Percentiles rank a stretch among this genome's conserved stretches.
These are phyloP conservation scores for Sphaceloma murrayae DNA, from an alignment of 2,329 filamentous ascomycete species.

Conservation along the genomic window DNA sequence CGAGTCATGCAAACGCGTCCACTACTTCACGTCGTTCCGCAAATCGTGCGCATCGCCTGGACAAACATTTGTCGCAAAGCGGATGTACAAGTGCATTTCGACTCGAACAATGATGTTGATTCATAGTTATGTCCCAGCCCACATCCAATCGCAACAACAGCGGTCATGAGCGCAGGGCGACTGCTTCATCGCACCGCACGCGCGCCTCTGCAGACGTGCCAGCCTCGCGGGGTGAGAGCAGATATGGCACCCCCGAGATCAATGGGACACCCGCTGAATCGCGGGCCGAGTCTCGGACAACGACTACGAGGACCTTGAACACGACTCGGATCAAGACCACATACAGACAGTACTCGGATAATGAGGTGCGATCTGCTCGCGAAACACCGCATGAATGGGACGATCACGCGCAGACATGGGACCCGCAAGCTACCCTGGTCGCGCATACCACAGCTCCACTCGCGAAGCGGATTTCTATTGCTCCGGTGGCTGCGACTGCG, in stretches of 20 bases:
- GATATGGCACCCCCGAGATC: conserved; percentile 13
- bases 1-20: conserved; percentile 13
- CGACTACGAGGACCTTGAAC: conserved; percentile 8
- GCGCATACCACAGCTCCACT: conserved; percentile 62
- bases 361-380: not conserved
- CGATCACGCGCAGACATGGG: conserved; percentile 46
- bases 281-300: conserved; percentile 4
- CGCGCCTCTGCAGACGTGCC: conserved; percentile 13
- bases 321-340: conserved; percentile 13
- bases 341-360: conserved; percentile 12
- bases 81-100: not conserved
- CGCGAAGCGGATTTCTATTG: conserved; percentile 55
- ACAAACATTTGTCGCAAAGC: not conserved
- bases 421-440: conserved; percentile 66
- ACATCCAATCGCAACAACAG: conserved; percentile 5
- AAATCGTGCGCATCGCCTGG: not conserved
- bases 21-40: conserved; percentile 7
- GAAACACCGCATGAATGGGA: conserved; percentile 2
- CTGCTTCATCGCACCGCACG: conserved; percentile 2
- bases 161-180: conserved; percentile 8
- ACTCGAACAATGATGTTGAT: conserved; percentile 1
- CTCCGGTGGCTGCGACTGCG: conserved; percentile 54
- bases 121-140: conserved; percentile 7
- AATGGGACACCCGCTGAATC: conserved; percentile 2
- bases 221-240: conserved; percentile 7